Base-by-base conservation (phyloP, 176 grass and related monocot species). In the Oryza rufipogon region DNA sequence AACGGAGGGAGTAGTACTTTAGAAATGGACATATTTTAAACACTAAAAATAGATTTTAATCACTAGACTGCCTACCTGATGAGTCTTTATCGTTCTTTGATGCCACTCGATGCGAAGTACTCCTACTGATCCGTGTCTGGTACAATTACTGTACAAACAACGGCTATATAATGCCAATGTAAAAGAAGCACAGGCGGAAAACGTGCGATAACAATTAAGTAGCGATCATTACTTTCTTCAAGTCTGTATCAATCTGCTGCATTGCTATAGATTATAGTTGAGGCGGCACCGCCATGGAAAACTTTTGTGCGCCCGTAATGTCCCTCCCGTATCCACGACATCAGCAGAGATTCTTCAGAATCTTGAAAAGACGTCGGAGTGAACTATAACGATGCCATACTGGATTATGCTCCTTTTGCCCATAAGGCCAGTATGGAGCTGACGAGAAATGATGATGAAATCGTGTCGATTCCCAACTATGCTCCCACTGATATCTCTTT, bases 251-350 rank as follows among this genome's bases (percentile, higher is more conserved):
- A 19, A 56, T 19, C 6, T 56, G 51, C 16, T 56, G 16, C 51
- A 19, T 56, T 5, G 47, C 0, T 19, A 56, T 56, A 19, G 51
- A 6, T 76, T 19, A 56, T 56, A 19, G 51, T 12, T 76, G n/a
- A 26, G 52, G 3, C 33, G 67, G 32, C 13, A 81, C 79, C 48
- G 49, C 49, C 79, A 25, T 39, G n/a, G 49, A 60, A 58, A 81
- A 70, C 16, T 49, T 81, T 39, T 20, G 12, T 28, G 48, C 5
- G 51, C 51, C 51, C 51, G 4, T 56, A 19, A 56, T 54, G 49
- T 54, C 49, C 49, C 15, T 17, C 49, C 49, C 15, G 49, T 54
- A 17, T 54, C 15, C 16, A 54, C 15, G 14, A 19, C 41, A 20
- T 32, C 19, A 64, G 0, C 64, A 80, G 66, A 80, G 77, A 49